phyloP scores from a whole-genome alignment of 345 rosid species.

The Diplotaxis tenuifolia region DNA sequence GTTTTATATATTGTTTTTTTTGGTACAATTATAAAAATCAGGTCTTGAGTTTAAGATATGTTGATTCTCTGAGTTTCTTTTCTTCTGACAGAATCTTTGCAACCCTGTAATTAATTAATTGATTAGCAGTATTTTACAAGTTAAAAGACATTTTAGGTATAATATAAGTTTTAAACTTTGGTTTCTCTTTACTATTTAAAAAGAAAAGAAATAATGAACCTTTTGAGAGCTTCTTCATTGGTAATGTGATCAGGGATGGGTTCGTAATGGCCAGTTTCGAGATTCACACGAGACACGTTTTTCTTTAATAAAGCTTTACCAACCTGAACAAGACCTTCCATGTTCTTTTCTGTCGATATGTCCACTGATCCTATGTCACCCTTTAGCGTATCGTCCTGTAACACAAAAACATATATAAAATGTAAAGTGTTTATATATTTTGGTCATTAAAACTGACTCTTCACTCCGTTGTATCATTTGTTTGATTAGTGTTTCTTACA shows the following conservation, averaged over 20 bases:
- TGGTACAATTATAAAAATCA: background rate
- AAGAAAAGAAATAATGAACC: slow-evolving; percentile 20
- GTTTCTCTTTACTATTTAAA: background rate
- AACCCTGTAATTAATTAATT: slow-evolving; percentile 41
- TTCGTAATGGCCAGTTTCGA: slow-evolving; percentile 52
- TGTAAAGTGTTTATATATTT: too few relatives aligned
- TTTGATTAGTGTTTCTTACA: slow-evolving; percentile 25
- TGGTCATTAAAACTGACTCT: slow-evolving; percentile 11
- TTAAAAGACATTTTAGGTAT: background rate
- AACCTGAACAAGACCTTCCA: slow-evolving; percentile 53
- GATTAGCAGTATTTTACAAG: background rate
- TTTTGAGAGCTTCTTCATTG: slow-evolving; percentile 56
- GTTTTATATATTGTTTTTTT: background rate
- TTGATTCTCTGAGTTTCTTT: slow-evolving; percentile 45
- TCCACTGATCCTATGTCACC: slow-evolving; percentile 63
- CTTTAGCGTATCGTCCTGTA: slow-evolving; percentile 59
- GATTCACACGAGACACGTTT: slow-evolving; percentile 55
- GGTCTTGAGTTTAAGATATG: slow-evolving; percentile 37
- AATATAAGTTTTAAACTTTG: background rate
- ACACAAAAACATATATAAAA: background rate
- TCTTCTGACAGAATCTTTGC: slow-evolving; percentile 61
- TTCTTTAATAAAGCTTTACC: slow-evolving; percentile 60
- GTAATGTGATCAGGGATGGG: slow-evolving; percentile 40
- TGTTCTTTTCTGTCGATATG: slow-evolving; percentile 53
- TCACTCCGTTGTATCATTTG: background rate